Percentiles rank a stretch among this genome's conserved stretches.
phyloP scores from a whole-genome alignment of 768 basidiomycete species.

The Termitomyces sp. region DNA sequence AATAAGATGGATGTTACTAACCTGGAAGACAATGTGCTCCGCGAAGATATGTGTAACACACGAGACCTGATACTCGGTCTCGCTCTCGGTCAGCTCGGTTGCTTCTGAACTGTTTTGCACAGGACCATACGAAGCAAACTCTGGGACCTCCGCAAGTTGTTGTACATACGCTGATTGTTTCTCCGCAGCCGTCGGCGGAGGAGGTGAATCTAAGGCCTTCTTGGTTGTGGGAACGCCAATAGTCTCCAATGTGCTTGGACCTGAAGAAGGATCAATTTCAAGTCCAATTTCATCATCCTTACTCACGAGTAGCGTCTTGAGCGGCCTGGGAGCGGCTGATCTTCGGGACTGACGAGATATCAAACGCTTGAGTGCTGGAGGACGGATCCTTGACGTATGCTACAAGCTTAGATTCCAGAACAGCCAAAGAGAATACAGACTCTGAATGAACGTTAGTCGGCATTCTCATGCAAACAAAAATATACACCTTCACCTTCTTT shows the following conservation, averaged over 20 bases:
- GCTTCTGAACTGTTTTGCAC: conserved; percentile 86
- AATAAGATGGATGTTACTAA: conserved; percentile 25
- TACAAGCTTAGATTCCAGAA: conserved; percentile 88
- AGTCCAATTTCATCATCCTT: not conserved
- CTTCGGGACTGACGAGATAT: conserved; percentile 82
- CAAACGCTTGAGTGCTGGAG: conserved; percentile 71
- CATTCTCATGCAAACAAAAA: not conserved
- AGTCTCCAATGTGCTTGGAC: conserved; percentile 83
- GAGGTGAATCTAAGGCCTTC: conserved; percentile 53
- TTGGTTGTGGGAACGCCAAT: conserved; percentile 66
- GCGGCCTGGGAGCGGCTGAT: conserved; percentile 91
- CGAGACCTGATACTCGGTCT: conserved; percentile 96
- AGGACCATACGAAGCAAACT: conserved; percentile 79
- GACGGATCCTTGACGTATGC: conserved; percentile 84
- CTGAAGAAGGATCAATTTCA: conserved; percentile 29
- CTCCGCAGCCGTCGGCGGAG: conserved; percentile 80
- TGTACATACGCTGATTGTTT: conserved; percentile 82
- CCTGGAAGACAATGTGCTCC: conserved; percentile 96
- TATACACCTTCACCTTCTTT: conserved; percentile 65
- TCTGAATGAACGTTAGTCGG: conserved; percentile 44
- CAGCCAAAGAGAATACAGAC: conserved; percentile 87
- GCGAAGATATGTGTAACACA: conserved; percentile 97
- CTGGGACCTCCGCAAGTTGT: conserved; percentile 82
- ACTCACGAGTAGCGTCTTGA: conserved; percentile 80
- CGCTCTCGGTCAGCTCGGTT: conserved; percentile 85